Evolutionary conservation across 345 rosid genomes (phyloP), one percentile per base, ranked within the genome.

Genomic region (Bruguiera parviflora): DNA sequence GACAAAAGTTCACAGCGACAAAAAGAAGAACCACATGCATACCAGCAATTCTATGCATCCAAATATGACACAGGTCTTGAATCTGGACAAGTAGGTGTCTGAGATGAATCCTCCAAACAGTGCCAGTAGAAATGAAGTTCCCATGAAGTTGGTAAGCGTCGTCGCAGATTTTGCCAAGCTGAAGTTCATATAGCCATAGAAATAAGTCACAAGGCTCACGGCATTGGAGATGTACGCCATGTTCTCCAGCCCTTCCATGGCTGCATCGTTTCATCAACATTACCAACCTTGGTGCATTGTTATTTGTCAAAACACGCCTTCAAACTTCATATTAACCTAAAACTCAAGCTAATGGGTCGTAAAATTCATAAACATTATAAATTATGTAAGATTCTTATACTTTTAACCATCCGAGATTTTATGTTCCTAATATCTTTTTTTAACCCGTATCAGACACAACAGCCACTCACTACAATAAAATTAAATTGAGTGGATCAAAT

Each of bases 101-200:
- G 89, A 86, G 57, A 88, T 77, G 80, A 84, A 83, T 7, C 90
- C 93, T 52, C 93, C 93, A 10, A 86, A 80, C 25, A 88, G 83
- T 11, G 90, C 74, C 8, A 86, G 53, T 28, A 88, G 29, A 68
- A 81, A 88, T 0, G 87, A 62, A 52, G 87, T 71, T 3, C 90
- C 93, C 82, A 80, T 53, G 83, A 88, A 80, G 74, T 88, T 88
- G 55, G 93, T 84, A 10, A 88, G 83, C 1, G 90, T 77, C 6
- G 75, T 88, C 72, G 93, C 90, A 2, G 93, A 86, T 73, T 80
- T 83, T 8, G 86, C 77, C 32, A 88, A 55, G 84, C 85, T 78
- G 74, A 88, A 86, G 83, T 84, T 83, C 93, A 88, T 88, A 73
- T 80, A 78, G 5, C 87, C 86, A 13, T 71, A 75, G 70, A 88